Evolutionary conservation across 2,329 filamentous ascomycete genomes (phyloP), one percentile per base, ranked within the genome.

Genomic region (Hirsutella thompsonii): DNA sequence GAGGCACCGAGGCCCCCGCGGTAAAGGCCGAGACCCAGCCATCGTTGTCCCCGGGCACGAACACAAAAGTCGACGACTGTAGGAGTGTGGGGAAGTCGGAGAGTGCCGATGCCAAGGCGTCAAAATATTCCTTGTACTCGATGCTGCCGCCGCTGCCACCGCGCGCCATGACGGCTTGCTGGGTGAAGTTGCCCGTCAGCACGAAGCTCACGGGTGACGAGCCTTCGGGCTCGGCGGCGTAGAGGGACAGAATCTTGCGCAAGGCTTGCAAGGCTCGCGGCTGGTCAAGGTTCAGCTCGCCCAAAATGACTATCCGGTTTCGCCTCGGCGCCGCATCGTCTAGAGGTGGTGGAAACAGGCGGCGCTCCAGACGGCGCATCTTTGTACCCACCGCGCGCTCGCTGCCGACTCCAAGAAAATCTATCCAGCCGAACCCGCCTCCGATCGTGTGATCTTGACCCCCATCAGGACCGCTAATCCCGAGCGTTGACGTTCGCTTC

Each of bases 71-170:
- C 5, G 84, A 81, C 20, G 75, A 74, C 42, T 82, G 81, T 35
- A 96, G 72, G 13, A 98, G 72, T 1, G 74, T 70, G 3, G 87
- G 86, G 54, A 87, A 96, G 49, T 96, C 88, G 8, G 84, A 72
- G 5, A 98, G 71, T 1, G 86, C 73, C 2, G 81, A 79, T 3
- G 92, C 90, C 11, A 98, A 73, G 8, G 80, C 77, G 62, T 98
- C 88, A 58, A 96, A 95, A 57, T 84, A 82, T 62, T 96, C 92
- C 65, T 96, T 96, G 66, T 94, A 96, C 62, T 94, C 88, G 50
- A 96, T 89, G 59, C 85, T 90, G 30, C 86, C 85, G 19, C 82
- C 81, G 30, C 78, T 81, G 20, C 79, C 77, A 40, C 83, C 81
- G 21, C 75, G 69, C 6, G 76, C 74, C 65, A 82, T 78, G 47